Evolutionary conservation across 129 eudicot species (phyloP), one percentile per base, ranked within the genome.

Genomic region (Flaveria robusta): DNA sequence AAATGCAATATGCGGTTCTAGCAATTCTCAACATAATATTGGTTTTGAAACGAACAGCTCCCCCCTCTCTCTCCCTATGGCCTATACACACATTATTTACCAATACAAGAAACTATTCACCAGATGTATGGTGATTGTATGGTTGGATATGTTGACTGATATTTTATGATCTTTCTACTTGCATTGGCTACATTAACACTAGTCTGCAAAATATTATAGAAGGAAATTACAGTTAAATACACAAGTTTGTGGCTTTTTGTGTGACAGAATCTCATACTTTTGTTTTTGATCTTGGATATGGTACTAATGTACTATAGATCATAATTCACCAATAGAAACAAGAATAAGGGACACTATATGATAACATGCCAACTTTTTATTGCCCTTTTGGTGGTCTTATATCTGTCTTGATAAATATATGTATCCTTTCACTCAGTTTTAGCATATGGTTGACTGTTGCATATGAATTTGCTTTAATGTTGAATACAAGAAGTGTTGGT

Each of bases 401-500:
- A 41, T 74, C 24, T 26, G 78, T 20, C 37, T 73, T 58, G 68
- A 37, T 56, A 31, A 74, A 47, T 45, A 46, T 43, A 26, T 60
- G 5, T 45, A 5, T 10, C 34, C 18, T 42, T 24, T 26, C 3
- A 11, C 9, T 2, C 14, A 24, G 2, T 27, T 45, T n/a, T 47
- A 45, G 22, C 46, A 46, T 47, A 18, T 45, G 34, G 49, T 75
- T 19, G 24, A 37, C 31, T 64, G 72, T 64, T 15, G 9, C 26
- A 16, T 55, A 66, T 39, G 29, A 67, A 52, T 14, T 9, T 54
- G 29, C 27, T 51, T 68, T 11, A 67, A 41, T 41, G 68, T 23
- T 77, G 68, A 51, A 15, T 68, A 22, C 59, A 68, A 77, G 54
- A 45, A 62, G 72, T 75, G 47, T 37, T 65, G 80, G 52, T 65